Base-by-base conservation (phyloP, 139 green algal genomes). In the Limnomonas spitsbergensis region DNA sequence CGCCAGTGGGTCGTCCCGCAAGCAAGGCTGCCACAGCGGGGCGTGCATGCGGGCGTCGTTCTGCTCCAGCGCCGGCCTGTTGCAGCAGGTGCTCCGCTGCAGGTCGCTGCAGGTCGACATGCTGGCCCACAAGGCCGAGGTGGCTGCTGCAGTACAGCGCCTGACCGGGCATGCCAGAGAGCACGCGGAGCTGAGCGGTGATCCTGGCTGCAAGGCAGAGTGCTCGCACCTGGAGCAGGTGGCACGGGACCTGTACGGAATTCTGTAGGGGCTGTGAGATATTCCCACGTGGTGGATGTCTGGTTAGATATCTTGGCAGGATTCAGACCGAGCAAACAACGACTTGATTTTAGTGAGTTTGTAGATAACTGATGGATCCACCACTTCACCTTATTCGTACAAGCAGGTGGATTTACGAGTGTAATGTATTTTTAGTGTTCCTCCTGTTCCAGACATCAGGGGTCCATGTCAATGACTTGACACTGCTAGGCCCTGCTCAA, bases 11-110 rank as follows among this genome's bases (percentile, higher is more conserved):
- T 14, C 14, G 14, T 61, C 14, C 20, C 14, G 14, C 47, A 61
- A 20, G 14, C 14, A 20, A 20, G 29, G 26, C 29, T 7, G 7
- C 6, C 61, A 76, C 69, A 53, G 69, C 26, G 37, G 35, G 4
- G 4, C 35, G 9, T 76, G 69, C 26, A 31, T 52, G 69, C 9
- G 31, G 37, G 37, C 69, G 24, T 26, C 35, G 20, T 76, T 76
- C 69, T 6, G 7, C 6, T n/a, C 34, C 6, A 37, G 26, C 4
- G 69, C 69, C 6, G 14, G 4, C 35, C 26, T 76, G 35, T 53
- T 76, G 14, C 35, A 76, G 69, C 35, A 76, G 34, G 35, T 76
- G 69, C 37, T 76, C 20, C 4, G 37, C 9, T 37, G 35, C 69
- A 29, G 27, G 9, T 9, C 14, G 69, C 37, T 76, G 69, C 69